Evolutionary conservation across 208 protist species (phyloP).

Genomic region (Lotmaria passim): DNA sequence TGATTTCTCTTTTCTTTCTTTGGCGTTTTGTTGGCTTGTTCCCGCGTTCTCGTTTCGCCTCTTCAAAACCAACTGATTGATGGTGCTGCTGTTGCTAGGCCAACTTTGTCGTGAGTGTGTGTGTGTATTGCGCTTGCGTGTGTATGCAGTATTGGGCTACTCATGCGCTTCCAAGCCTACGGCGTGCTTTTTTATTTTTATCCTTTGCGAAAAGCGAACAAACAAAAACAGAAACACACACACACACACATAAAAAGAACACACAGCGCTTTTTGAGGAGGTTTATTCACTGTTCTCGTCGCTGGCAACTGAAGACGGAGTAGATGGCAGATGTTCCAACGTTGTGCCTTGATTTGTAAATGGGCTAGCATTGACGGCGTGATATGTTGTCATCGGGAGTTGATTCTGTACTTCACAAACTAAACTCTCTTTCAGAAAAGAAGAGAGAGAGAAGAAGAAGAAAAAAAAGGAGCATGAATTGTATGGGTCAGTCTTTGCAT

Average conservation of each 20-base stretch:
- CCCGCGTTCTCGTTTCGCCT: constrained; percentile 14
- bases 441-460: too few species aligned
- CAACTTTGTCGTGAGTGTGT: background rate
- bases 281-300: too few species aligned
- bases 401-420: too few species aligned
- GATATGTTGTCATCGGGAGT: too few species aligned
- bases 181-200: background rate
- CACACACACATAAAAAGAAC: background rate
- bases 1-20: constrained; percentile 15
- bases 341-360: too few species aligned
- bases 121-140: background rate
- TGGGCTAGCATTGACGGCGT: too few species aligned
- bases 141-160: background rate
- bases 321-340: too few species aligned
- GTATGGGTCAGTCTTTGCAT: too few species aligned
- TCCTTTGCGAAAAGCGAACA: background rate
- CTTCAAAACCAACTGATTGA: background rate
- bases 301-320: too few species aligned
- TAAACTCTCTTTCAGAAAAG: too few species aligned
- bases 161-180: constrained; percentile 3
- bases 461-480: too few species aligned
- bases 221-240: background rate
- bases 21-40: background rate
- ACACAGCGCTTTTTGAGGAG: background rate
- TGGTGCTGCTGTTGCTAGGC: background rate